A percentile compares a stretch with the other conserved stretches of the same genome.
Evolutionary conservation across 2,329 filamentous ascomycete species (phyloP).

Genomic region (Phialemonium atrogriseum): DNA sequence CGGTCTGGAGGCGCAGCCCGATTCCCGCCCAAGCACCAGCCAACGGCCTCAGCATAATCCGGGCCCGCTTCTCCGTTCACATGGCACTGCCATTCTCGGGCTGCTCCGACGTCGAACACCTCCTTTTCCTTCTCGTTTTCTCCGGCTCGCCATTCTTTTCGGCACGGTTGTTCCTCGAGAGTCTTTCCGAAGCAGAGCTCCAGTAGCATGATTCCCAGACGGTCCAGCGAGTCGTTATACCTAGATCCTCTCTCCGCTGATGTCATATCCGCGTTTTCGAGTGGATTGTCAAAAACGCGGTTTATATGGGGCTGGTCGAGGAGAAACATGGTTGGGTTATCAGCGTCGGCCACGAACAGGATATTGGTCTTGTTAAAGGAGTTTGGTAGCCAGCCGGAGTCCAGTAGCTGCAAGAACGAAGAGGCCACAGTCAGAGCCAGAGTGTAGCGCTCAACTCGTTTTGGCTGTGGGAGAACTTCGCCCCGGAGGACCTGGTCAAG

Average conservation of each 20-base stretch:
- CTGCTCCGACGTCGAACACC: conserved; percentile 11
- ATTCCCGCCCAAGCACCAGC: conserved; percentile 8
- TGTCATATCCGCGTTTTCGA: too few species aligned
- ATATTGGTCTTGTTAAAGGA: conserved; percentile 12
- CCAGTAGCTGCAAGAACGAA: conserved; percentile 17
- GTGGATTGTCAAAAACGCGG: conserved; percentile 3
- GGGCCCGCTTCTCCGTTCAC: conserved; percentile 11
- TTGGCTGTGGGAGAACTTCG: conserved; percentile 6
- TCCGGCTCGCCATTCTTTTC: conserved; percentile 2
- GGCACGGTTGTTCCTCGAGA: conserved; percentile 6
- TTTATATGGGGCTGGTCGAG: conserved; percentile 11
- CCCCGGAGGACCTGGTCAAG: conserved; percentile 11
- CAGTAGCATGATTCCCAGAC: conserved; percentile 13
- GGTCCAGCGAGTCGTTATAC: conserved; percentile 4
- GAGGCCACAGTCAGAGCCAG: conserved; percentile 16
- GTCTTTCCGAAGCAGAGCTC: conserved; percentile 15
- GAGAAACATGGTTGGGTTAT: conserved; percentile 2
- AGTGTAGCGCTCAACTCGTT: conserved; percentile 11
- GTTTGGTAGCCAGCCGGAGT: conserved; percentile 14
- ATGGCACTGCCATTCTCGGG: conserved; percentile 7
- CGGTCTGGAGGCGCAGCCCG: background rate
- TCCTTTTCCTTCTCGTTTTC: conserved; percentile 2
- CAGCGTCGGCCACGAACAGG: conserved; percentile 7
- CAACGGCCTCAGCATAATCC: conserved; percentile 8
- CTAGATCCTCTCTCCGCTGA: background rate